phyloP scores from a whole-genome alignment of 768 basidiomycete species.

The Pleurotus tuoliensis region DNA sequence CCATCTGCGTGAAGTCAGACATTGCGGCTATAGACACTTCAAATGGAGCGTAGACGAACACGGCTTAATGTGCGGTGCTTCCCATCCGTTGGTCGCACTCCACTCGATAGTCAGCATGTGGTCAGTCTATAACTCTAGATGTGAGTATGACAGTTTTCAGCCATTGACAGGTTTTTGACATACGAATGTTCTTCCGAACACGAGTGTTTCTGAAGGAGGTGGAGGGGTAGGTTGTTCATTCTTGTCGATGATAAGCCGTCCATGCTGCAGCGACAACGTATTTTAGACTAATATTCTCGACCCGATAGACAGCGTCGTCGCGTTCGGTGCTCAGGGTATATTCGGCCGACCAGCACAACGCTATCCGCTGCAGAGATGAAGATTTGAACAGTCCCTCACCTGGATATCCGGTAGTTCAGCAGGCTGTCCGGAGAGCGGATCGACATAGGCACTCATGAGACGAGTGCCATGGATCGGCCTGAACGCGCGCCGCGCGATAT shows the following conservation, averaged over 20 bases:
- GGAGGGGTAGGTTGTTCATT: constrained; percentile 53
- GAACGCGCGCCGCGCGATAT: not conserved
- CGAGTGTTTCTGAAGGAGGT: constrained; percentile 63
- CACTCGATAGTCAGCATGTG: constrained; percentile 85
- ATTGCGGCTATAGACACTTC: constrained; percentile 2
- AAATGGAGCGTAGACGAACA: constrained; percentile 45
- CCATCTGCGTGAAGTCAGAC: constrained; percentile 44
- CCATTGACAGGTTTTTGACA: constrained; percentile 21
- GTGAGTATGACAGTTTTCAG: not conserved
- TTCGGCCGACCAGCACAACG: not conserved
- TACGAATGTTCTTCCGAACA: constrained; percentile 86
- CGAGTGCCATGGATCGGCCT: not conserved
- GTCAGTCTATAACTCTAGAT: constrained; percentile 51
- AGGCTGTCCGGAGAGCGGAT: not conserved
- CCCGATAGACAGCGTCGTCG: not conserved
- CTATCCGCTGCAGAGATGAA: not conserved
- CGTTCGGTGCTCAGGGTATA: not conserved
- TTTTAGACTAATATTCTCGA: too few relatives aligned
- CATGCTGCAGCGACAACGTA: constrained; percentile 33
- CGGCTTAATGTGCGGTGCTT: constrained; percentile 73
- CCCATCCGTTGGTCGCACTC: constrained; percentile 75
- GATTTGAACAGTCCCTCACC: not conserved
- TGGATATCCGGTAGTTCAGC: constrained; percentile 1
- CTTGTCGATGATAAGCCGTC: constrained; percentile 43
- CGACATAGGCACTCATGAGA: constrained; percentile 4